A percentile compares a stretch with the other conserved stretches of the same genome.
Evolutionary conservation across 2,329 filamentous ascomycete species (phyloP).

Genomic region (Acephala macrosclerotiorum): DNA sequence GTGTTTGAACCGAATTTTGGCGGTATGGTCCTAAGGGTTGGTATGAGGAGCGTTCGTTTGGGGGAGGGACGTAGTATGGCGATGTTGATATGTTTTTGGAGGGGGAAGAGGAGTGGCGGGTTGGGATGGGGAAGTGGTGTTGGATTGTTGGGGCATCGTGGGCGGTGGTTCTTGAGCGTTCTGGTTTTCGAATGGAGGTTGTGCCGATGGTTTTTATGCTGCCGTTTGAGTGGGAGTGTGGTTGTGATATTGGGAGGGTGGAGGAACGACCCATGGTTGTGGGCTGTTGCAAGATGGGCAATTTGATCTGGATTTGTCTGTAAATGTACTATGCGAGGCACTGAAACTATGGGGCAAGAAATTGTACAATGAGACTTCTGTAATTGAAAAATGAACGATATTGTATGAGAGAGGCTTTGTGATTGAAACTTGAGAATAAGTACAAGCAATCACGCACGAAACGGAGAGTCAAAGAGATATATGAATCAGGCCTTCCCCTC

Average conservation of each 20-base stretch:
- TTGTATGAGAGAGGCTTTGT: background rate
- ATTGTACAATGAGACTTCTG: background rate
- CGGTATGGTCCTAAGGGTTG: conserved; percentile 22
- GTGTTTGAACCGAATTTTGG: conserved; percentile 37
- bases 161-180: background rate
- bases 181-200: conserved; percentile 7
- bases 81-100: conserved; percentile 8
- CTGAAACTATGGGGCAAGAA: background rate
- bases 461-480: conserved; percentile 5
- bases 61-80: conserved; percentile 14
- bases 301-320: background rate
- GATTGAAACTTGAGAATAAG: background rate
- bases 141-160: conserved; percentile 15
- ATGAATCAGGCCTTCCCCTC: conserved; percentile 4
- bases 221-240: conserved; percentile 24
- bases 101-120: conserved; percentile 1
- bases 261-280: conserved; percentile 29
- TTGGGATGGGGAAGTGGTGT: conserved; percentile 15
- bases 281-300: background rate
- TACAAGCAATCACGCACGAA: background rate
- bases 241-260: conserved; percentile 25
- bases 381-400: background rate
- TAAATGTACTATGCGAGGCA: background rate
- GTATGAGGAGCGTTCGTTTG: background rate
- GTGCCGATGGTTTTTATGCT: conserved; percentile 20